Evolutionary conservation across 1,284 basidiomycete genomes (phyloP).

Genomic region (Melampsora americana): DNA sequence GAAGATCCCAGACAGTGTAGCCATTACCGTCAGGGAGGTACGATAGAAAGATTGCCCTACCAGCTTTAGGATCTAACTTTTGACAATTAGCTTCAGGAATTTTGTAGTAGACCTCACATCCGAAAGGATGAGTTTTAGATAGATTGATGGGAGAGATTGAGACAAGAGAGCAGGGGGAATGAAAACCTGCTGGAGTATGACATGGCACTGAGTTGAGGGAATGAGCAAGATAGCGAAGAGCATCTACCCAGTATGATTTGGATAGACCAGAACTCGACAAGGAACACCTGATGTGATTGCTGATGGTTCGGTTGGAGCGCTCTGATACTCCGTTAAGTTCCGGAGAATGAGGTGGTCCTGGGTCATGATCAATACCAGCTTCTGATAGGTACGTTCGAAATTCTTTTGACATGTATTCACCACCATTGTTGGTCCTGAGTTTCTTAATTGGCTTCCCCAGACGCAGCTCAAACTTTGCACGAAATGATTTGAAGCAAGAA

Average conservation of each 20-base stretch:
- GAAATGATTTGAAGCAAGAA: conserved; percentile 12
- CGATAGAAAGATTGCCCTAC: background rate
- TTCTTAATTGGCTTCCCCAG: conserved; percentile 9
- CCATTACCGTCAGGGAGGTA: conserved; percentile 11
- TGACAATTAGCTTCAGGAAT: background rate
- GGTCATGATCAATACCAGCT: conserved; percentile 33
- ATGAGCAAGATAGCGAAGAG: conserved; percentile 43
- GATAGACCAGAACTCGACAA: background rate
- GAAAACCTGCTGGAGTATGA: background rate
- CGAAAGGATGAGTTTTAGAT: background rate
- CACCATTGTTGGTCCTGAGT: conserved; percentile 41
- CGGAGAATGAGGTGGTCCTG: conserved; percentile 38
- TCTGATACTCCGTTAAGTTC: conserved; percentile 27
- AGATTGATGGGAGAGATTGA: no score
- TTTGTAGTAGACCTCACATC: conserved; percentile 4
- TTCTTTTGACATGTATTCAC: conserved; percentile 40
- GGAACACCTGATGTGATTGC: background rate
- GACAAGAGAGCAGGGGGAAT: background rate
- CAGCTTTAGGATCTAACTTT: background rate
- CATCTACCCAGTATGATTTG: conserved; percentile 53
- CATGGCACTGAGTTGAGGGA: conserved; percentile 3
- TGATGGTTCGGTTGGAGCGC: background rate
- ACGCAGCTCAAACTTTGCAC: conserved; percentile 20
- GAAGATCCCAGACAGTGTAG: background rate
- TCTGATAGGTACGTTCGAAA: conserved; percentile 10